Evolutionary conservation across 768 basidiomycete species (phyloP), one percentile per base, ranked within the genome.

Genomic region (Neoboletus brunneissimus): DNA sequence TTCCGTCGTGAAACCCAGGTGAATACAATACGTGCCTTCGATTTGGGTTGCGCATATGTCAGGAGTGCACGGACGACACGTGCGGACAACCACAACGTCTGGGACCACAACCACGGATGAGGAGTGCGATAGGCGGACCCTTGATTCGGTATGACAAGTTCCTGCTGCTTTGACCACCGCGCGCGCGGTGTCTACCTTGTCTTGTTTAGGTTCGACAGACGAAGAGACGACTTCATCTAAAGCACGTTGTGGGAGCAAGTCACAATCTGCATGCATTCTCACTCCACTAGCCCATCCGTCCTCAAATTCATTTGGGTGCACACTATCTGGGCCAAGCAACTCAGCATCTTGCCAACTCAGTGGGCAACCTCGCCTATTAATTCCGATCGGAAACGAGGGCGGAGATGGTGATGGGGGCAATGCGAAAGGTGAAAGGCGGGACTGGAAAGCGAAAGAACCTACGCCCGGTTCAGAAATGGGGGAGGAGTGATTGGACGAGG

Each of bases 41-140:
- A 87, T 72, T 64, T 86, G 82, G 5, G 83, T 87, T 34, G 87
- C 87, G 63, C 76, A 81, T 55, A 89, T 81, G 32, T 82, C 73
- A 46, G 86, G 86, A 10, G 70, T 74, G 71, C 83, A 84, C 20
- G 85, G 86, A 59, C 80, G 76, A 61, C 84, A 84, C 47, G 88
- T 87, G 67, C 78, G 81, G 35, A 88, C 82, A 3, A 88, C 79
- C 34, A 85, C 78, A 18, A 73, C 67, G 38, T 77, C 60, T 48
- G 67, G 37, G 12, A 16, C 59, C 46, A 37, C 34, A 8, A 43
- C 46, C 15, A 25, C 38, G 41, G 61, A 51, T 9, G 64, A 35
- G 12, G 46, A 47, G 20, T 45, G 49, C 15, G 32, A 46, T 22
- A 55, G 48, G 9, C 15, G 20, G 9, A 54, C 16, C 41, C 31